phyloP scores from a whole-genome alignment of 805 yeast genomes.

The Wickerhamomyces chambardii region DNA sequence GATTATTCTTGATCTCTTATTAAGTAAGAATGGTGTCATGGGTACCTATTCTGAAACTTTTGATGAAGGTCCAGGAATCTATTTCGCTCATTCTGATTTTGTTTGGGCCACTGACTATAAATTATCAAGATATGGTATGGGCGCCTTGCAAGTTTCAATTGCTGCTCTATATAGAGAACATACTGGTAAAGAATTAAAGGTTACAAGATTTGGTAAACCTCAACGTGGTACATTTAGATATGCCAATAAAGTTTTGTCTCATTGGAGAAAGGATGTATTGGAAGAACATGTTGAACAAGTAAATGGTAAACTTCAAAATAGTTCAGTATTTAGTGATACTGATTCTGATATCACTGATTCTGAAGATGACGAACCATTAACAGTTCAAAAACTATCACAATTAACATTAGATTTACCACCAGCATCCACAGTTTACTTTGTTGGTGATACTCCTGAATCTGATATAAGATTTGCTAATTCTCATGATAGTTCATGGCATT shows the following conservation, averaged over 20 bases:
- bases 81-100: conserved; percentile 87
- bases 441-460: conserved; percentile 86
- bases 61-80: conserved; percentile 74
- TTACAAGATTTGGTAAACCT: conserved; percentile 84
- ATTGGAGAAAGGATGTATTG: conserved; percentile 73
- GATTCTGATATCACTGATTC: conserved; percentile 19
- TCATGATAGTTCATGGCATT: conserved; percentile 78
- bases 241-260: conserved; percentile 67
- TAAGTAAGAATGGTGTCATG: conserved; percentile 74
- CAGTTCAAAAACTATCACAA: conserved; percentile 34
- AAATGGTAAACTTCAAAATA: neutral
- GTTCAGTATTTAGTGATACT: conserved; percentile 12
- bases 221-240: conserved; percentile 80
- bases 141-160: conserved; percentile 83
- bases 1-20: conserved; percentile 71
- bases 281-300: conserved; percentile 59
- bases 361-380: conserved; percentile 34
- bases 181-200: conserved; percentile 73
- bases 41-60: conserved; percentile 67
- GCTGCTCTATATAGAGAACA: conserved; percentile 80
- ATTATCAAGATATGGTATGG: conserved; percentile 86
- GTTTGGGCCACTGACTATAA: conserved; percentile 90
- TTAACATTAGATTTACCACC: conserved; percentile 58
- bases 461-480: conserved; percentile 84
- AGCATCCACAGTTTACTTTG: conserved; percentile 80